A percentile compares a stretch with the other conserved stretches of the same genome.
phyloP scores from a whole-genome alignment of 2,329 filamentous ascomycete species.

The Dactylellina leptospora region DNA sequence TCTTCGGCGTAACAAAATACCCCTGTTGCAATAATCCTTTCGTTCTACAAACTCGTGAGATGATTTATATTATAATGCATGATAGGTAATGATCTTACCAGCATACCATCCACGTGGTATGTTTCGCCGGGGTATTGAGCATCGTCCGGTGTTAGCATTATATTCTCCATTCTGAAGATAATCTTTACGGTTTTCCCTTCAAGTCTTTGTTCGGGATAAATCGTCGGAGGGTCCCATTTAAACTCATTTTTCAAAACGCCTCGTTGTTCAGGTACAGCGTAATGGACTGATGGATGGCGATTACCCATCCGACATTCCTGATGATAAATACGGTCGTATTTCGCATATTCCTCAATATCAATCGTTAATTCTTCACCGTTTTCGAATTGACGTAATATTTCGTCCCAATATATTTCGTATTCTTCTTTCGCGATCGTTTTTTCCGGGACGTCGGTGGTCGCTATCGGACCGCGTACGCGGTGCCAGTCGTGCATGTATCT shows the following conservation, averaged over 20 bases:
- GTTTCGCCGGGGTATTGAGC: constrained; percentile 66
- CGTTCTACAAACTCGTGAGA: constrained; percentile 63
- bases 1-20: constrained; percentile 71
- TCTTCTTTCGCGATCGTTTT: background rate
- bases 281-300: background rate
- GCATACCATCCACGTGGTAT: constrained; percentile 68
- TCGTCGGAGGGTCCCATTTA: background rate
- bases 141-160: constrained; percentile 69
- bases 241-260: background rate
- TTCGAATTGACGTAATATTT: background rate
- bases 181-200: constrained; percentile 60
- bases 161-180: constrained; percentile 70
- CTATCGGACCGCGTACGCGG: background rate
- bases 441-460: background rate
- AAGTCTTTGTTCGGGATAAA: background rate
- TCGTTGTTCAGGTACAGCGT: background rate
- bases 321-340: too few species aligned
- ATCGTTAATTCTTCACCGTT: background rate
- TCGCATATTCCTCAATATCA: background rate
- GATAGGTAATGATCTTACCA: constrained; percentile 53
- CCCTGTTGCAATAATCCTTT: constrained; percentile 71
- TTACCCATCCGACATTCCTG: background rate
- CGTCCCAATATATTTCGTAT: background rate
- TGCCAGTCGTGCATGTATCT: background rate
- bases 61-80: background rate